Evolutionary conservation across 805 yeast genomes (phyloP).

Genomic region (Dipodascus albidus): DNA sequence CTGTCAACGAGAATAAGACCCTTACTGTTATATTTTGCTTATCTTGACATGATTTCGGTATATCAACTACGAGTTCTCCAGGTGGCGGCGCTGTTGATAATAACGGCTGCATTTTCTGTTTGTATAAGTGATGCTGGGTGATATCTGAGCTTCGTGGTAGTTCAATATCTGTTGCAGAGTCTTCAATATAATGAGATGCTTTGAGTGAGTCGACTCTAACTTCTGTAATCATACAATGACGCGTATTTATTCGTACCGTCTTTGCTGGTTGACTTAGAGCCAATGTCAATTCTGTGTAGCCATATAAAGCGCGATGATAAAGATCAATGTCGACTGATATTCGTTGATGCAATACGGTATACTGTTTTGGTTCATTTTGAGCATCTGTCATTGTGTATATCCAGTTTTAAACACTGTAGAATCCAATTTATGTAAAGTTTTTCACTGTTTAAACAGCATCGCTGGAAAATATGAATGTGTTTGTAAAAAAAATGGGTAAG

Average conservation of each 20-base stretch:
- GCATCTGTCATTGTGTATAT: not conserved
- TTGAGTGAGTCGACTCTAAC: constrained; percentile 55
- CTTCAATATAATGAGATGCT: constrained; percentile 45
- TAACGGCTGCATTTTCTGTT: constrained; percentile 40
- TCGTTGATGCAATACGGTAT: constrained; percentile 75
- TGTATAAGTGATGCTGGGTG: constrained; percentile 48
- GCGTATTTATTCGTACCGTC: constrained; percentile 62
- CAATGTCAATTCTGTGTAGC: constrained; percentile 74
- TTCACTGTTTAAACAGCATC: not conserved
- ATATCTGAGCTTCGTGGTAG: constrained; percentile 21
- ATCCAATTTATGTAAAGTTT: not conserved
- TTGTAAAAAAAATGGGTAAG: not conserved
- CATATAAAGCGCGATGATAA: constrained; percentile 43
- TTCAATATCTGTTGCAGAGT: constrained; percentile 32
- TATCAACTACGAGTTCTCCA: constrained; percentile 49
- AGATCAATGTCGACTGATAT: constrained; percentile 73
- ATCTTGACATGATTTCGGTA: constrained; percentile 56
- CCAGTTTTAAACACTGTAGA: too few species aligned
- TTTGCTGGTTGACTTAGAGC: constrained; percentile 45
- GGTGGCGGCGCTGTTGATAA: constrained; percentile 40
- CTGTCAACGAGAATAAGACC: constrained; percentile 52
- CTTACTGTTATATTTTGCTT: constrained; percentile 66
- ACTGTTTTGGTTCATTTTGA: constrained; percentile 14
- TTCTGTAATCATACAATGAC: constrained; percentile 46
- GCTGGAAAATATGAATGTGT: not conserved